Evolutionary conservation across 2,329 filamentous ascomycete genomes (phyloP).

Genomic region (Apiospora pterosperma): DNA sequence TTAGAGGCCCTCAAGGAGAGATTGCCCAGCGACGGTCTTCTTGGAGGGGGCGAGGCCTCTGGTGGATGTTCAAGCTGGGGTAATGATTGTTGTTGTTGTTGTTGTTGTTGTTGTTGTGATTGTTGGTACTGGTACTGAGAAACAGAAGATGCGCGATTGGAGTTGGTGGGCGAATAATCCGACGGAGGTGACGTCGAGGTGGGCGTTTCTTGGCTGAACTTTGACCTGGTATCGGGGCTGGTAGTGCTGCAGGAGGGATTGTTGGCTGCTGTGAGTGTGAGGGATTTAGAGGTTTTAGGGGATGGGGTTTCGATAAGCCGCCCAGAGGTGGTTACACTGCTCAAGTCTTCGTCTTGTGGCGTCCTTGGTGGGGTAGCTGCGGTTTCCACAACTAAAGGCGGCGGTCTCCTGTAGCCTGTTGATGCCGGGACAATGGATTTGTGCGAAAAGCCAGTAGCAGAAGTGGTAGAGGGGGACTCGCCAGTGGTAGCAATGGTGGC

Average conservation of each 20-base stretch:
- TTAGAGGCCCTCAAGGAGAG: constrained; percentile 1
- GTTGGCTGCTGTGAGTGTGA: constrained; percentile 4
- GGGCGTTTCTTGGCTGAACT: not conserved
- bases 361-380: constrained; percentile 9
- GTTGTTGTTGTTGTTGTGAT: not conserved
- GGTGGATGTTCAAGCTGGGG: not conserved
- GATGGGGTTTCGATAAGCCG: constrained; percentile 3
- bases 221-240: not conserved
- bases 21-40: not conserved
- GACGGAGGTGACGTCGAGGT: constrained; percentile 4
- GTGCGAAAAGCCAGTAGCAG: not conserved
- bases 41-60: not conserved
- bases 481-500: not conserved
- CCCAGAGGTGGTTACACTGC: not conserved
- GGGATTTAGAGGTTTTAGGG: constrained; percentile 7
- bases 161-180: constrained; percentile 5
- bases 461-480: not conserved
- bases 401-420: not conserved
- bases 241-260: not conserved
- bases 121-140: not conserved
- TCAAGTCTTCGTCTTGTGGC: not conserved
- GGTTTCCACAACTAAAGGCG: constrained; percentile 7
- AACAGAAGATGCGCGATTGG: not conserved
- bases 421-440: not conserved
- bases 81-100: not conserved